phyloP scores from a whole-genome alignment of 331 rosid species.

The Quercus tomentella region DNA sequence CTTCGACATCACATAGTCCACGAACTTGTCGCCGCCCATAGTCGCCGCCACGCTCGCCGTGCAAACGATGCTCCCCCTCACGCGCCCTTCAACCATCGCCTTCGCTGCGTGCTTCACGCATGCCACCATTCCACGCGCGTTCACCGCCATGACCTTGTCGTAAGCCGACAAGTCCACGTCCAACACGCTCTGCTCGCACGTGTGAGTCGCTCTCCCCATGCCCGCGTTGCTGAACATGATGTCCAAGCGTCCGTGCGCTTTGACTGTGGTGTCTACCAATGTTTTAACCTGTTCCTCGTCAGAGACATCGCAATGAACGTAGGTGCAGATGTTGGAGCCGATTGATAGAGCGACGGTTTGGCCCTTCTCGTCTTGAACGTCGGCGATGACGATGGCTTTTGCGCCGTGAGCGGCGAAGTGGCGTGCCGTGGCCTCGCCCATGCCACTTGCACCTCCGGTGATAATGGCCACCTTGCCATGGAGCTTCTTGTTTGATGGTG shows the following conservation, averaged over 20 bases:
- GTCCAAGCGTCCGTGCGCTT: background rate
- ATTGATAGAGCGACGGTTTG: too few relatives aligned
- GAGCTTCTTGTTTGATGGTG: too few relatives aligned
- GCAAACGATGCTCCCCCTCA: constrained; percentile 11
- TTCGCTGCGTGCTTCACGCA: constrained; percentile 2
- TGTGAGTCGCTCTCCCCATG: too few relatives aligned
- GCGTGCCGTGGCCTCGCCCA: too few relatives aligned
- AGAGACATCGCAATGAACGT: background rate
- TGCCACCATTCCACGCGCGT: background rate
- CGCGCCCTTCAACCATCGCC: background rate
- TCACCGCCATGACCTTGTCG: background rate
- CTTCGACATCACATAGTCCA: background rate
- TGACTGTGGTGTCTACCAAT: background rate
- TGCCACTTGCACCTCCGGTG: too few relatives aligned
- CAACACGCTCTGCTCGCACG: too few relatives aligned
- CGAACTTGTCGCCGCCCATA: background rate
- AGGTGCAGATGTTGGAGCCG: background rate
- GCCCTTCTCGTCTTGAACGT: too few relatives aligned
- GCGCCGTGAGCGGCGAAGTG: too few relatives aligned
- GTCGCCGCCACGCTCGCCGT: background rate
- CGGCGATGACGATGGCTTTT: too few relatives aligned
- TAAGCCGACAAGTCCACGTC: too few relatives aligned
- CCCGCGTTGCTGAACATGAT: constrained; percentile 12
- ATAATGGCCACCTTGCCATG: too few relatives aligned
- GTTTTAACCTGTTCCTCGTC: background rate